A percentile compares a stretch with the other conserved stretches of the same genome.
These are phyloP conservation scores for Erigeron philadelphicus DNA, from an alignment of 140 eudicot genomes.

Conservation along the genomic window DNA sequence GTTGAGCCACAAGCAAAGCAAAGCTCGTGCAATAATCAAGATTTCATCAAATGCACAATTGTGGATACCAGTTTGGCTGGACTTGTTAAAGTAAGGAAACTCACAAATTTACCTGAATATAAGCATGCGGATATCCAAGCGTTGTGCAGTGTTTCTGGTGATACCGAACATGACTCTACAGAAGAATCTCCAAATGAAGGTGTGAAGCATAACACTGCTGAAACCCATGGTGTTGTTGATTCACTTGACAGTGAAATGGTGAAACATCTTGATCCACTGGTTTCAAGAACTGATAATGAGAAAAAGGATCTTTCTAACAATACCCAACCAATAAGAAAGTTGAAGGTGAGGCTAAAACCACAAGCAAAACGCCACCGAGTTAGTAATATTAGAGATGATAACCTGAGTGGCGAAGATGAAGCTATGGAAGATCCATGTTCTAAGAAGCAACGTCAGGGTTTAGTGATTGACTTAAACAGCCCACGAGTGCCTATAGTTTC, in stretches of 20 bases:
- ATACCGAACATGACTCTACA: constrained; percentile 8
- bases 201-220: constrained; percentile 3
- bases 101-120: constrained; percentile 18
- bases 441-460: not conserved
- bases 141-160: constrained; percentile 13
- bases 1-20: constrained; percentile 3
- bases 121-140: constrained; percentile 14
- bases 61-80: constrained; percentile 38
- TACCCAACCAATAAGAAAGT: not conserved
- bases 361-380: not conserved
- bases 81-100: constrained; percentile 34
- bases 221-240: not conserved
- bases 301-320: not conserved
- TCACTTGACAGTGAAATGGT: not conserved
- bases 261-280: not conserved
- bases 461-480: constrained; percentile 4
- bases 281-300: not conserved
- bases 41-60: constrained; percentile 37
- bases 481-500: not conserved
- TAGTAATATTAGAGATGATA: not conserved
- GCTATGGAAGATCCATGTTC: not conserved
- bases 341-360: not conserved
- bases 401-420: not conserved
- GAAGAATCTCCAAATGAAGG: constrained; percentile 16
- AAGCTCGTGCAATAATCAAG: constrained; percentile 28